Conservation (phyloP, 345 rosid species). For the Geranium rotundifolium region DNA sequence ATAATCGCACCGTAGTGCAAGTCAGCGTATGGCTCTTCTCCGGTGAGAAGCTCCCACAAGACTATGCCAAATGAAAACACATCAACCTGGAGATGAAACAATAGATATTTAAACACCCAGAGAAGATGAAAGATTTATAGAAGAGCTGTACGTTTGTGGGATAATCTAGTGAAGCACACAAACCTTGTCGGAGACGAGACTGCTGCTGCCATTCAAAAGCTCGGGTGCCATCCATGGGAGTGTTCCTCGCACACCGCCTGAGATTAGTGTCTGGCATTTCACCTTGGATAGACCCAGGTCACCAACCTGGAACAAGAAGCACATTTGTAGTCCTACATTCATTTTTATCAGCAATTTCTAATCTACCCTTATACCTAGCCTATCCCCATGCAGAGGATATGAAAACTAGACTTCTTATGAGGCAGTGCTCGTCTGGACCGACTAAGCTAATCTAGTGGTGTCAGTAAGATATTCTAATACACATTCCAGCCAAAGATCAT, state of each 20-base stretch:
- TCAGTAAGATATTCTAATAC: no score
- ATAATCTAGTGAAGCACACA: neutral
- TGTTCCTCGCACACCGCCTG: conserved; percentile 67
- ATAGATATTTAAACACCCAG: no score
- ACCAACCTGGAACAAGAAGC: conserved; percentile 33
- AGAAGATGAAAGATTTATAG: no score
- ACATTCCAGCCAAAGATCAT: no score
- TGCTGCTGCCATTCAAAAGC: conserved; percentile 55
- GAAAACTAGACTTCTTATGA: no score
- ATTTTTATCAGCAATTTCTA: no score
- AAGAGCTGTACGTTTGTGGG: neutral
- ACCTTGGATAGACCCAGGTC: conserved; percentile 59
- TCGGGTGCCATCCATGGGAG: conserved; percentile 13
- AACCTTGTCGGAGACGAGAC: conserved; percentile 55
- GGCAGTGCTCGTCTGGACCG: no score
- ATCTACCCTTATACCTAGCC: no score
- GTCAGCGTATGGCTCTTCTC: conserved; percentile 61
- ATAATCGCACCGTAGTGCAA: conserved; percentile 66
- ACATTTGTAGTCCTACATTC: no score
- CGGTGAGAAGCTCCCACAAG: conserved; percentile 61
- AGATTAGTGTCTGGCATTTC: conserved; percentile 53
- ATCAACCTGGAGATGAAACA: conserved; percentile 28
- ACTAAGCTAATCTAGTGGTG: no score
- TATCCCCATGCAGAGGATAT: no score
- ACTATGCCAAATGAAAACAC: conserved; percentile 63